Percentiles rank a stretch among this genome's conserved stretches.
Conservation (phyloP, 2,329 filamentous ascomycete species). For the Trichoderma sp. region DNA sequence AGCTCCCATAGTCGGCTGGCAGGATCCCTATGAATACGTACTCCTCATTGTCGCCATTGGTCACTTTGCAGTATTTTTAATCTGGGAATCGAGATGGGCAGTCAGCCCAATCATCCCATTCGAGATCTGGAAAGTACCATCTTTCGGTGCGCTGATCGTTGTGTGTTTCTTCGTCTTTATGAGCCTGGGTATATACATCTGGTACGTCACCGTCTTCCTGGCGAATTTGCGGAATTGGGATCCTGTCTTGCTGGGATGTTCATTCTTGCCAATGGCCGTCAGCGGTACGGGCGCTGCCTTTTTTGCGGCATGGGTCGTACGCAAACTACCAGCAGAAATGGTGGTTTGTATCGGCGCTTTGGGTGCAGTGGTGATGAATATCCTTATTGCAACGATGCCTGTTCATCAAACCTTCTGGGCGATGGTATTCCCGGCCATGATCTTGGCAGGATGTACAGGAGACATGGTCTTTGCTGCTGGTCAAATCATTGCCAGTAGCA, state of each 20-base stretch:
- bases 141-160: background rate
- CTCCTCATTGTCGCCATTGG: background rate
- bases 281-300: background rate
- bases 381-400: background rate
- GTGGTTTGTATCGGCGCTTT: background rate
- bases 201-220: background rate
- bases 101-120: background rate
- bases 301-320: background rate
- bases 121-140: background rate
- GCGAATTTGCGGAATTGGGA: background rate
- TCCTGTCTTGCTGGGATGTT: background rate
- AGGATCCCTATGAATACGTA: background rate
- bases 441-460: background rate
- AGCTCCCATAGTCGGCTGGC: background rate
- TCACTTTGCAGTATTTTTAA: background rate
- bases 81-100: background rate
- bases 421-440: background rate
- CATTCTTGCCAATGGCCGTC: background rate
- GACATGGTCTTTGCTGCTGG: slow-evolving; percentile 12
- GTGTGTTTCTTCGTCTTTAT: background rate
- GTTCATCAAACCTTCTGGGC: background rate
- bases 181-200: background rate
- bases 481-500: background rate
- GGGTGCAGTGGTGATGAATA: background rate
- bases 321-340: background rate